These are phyloP conservation scores for Kurtzmaniella cleridarum DNA, from an alignment of 805 yeast genomes.

Conservation along the genomic window DNA sequence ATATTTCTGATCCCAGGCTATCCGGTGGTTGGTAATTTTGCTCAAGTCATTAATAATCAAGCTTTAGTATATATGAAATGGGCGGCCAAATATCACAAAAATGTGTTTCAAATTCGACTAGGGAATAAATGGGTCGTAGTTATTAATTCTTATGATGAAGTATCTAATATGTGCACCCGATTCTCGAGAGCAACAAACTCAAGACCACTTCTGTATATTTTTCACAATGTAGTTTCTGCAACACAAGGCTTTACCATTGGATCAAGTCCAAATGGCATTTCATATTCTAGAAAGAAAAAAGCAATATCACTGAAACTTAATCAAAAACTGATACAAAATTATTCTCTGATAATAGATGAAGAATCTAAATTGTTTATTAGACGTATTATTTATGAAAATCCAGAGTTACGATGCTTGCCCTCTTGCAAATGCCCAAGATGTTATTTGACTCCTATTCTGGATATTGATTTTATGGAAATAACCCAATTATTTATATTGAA, in stretches of 20 bases:
- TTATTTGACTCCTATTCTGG: constrained; percentile 13
- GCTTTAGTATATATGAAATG: constrained; percentile 43
- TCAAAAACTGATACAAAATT: constrained; percentile 24
- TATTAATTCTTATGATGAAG: constrained; percentile 59
- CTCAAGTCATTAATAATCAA: constrained; percentile 44
- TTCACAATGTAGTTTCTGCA: constrained; percentile 55
- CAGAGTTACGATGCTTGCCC: constrained; percentile 14
- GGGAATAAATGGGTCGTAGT: constrained; percentile 56
- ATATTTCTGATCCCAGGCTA: constrained; percentile 40
- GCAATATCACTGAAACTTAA: constrained; percentile 42
- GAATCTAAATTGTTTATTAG: constrained; percentile 27
- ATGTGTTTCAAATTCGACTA: constrained; percentile 57
- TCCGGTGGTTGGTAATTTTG: constrained; percentile 50
- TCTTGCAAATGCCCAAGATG: constrained; percentile 12
- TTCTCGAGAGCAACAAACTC: constrained; percentile 52
- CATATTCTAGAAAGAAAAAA: constrained; percentile 45
- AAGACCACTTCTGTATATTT: constrained; percentile 61
- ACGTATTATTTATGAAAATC: constrained; percentile 7
- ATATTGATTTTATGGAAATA: constrained; percentile 34
- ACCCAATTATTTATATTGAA: constrained; percentile 48
- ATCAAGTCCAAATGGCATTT: constrained; percentile 52
- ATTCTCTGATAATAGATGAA: constrained; percentile 29
- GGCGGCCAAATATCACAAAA: constrained; percentile 32
- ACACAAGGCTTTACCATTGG: constrained; percentile 60
- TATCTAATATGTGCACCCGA: constrained; percentile 47